Evolutionary conservation across 805 yeast genomes (phyloP), one percentile per base, ranked within the genome.

Genomic region (Suhomyces prunicola): DNA sequence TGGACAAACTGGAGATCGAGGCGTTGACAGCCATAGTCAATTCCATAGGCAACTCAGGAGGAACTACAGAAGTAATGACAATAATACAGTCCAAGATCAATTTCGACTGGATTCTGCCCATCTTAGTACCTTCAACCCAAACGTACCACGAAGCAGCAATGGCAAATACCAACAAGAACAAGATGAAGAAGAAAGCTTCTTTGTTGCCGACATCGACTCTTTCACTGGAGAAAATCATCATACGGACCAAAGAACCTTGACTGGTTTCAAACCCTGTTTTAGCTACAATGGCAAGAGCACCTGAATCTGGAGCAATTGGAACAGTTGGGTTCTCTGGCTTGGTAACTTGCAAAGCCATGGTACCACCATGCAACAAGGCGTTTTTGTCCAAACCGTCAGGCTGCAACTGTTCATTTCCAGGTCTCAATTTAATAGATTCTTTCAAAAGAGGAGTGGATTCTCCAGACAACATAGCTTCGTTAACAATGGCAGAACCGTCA

Each of bases 21-120:
- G 88, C 81, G 72, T 94, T 94, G 41, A 94, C 99, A 55, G 99
- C 98, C 93, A 94, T 87, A 12, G 99, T 94, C 63, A 94, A 81
- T 77, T 94, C 99, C 98, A 94, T 94, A 54, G 99, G 99, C 61
- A 94, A 81, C 74, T 94, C 99, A 44, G 99, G 99, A 36, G 99
- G 99, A 41, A 94, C 99, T 58, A 94, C 99, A 48, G 98, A 92
- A 17, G 99, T 94, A 63, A 94, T 83, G 62, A 94, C 96, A 66
- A 94, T 82, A 59, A 94, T 88, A 85, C 99, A 94, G 73, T 94
- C 98, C 66, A 94, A 81, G 59, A 94, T 86, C 70, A 94, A 82
- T 73, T 93, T 93, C 51, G 96, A 88, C 71, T 93, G 96, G 62
- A 90, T 83, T 75, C 99, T 88, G 64, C 97, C 98, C 90, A 90